Percentiles rank a stretch among this genome's conserved stretches.
These are phyloP conservation scores for Scenedesmus sp. DNA, from an alignment of 163 green algal species.

Conservation along the genomic window DNA sequence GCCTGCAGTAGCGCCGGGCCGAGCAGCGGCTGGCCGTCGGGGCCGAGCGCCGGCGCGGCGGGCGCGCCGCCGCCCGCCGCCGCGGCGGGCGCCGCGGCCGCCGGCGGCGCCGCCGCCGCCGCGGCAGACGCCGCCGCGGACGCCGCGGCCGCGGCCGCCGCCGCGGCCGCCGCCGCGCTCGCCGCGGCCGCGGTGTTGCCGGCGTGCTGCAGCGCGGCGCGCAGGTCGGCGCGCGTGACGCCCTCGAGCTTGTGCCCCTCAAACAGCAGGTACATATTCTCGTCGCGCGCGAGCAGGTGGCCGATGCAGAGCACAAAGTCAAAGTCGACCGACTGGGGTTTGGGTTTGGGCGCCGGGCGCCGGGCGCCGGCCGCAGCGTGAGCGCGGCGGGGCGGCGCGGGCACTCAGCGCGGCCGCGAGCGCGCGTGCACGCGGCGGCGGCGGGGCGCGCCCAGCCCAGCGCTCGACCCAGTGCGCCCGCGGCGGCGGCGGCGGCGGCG, in stretches of 20 bases:
- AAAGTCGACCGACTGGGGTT: conserved; percentile 58
- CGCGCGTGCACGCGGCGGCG: no score
- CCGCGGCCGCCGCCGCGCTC: neutral
- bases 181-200: neutral
- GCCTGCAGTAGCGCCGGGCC: conserved; percentile 37
- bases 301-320: conserved; percentile 89
- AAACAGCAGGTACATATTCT: conserved; percentile 94
- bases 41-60: conserved; percentile 8
- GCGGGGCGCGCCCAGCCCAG: no score
- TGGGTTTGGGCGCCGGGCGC: no score
- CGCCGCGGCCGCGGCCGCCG: conserved; percentile 9
- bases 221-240: neutral
- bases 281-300: conserved; percentile 90
- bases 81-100: neutral
- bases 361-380: no score
- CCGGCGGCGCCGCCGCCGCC: conserved; percentile 8
- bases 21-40: conserved; percentile 30
- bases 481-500: conserved; percentile 9
- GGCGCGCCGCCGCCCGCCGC: neutral
- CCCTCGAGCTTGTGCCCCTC: conserved; percentile 64
- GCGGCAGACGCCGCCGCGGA: conserved; percentile 30
- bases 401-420: no score
- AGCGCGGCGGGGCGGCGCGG: no score
- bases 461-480: neutral
- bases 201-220: conserved; percentile 1